These are phyloP conservation scores for Blastomyces percursus DNA, from an alignment of 2,329 filamentous ascomycete species.

Conservation along the genomic window DNA sequence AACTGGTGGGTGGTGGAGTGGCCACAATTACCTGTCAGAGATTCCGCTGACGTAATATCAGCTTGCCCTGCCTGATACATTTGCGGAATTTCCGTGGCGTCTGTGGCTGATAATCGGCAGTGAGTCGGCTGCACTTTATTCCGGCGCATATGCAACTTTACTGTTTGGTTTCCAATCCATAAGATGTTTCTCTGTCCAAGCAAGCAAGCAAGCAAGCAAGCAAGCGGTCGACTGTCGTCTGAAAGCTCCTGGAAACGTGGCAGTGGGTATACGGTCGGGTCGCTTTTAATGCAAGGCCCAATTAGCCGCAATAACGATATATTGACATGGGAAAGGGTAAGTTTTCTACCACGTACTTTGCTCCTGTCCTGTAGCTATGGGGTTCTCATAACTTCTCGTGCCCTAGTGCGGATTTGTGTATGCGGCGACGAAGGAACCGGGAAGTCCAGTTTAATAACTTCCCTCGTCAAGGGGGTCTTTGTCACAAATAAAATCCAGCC, in stretches of 20 bases:
- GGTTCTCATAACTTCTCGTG: not conserved
- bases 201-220: no score
- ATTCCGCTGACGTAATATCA: not conserved
- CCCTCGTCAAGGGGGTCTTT: slow-evolving; percentile 93
- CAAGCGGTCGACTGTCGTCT: no score
- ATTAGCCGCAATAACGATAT: not conserved
- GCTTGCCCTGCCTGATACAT: no score
- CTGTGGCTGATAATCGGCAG: not conserved
- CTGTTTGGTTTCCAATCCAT: no score
- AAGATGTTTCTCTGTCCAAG: no score
- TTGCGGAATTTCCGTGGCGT: not conserved
- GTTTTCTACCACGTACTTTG: not conserved
- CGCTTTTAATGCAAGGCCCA: not conserved
- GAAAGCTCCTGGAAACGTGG: not conserved
- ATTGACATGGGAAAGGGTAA: slow-evolving; percentile 1
- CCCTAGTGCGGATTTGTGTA: slow-evolving; percentile 72
- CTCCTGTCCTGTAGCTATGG: not conserved
- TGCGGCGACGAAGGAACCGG: slow-evolving; percentile 95
- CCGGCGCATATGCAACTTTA: not conserved
- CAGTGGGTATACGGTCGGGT: not conserved
- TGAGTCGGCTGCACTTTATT: not conserved
- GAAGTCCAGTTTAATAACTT: slow-evolving; percentile 87
- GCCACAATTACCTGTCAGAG: not conserved
- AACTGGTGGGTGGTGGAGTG: no score
- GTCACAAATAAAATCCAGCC: slow-evolving; percentile 91